Base-by-base conservation (phyloP, 169 alveolate species). In the Plasmodium knowlesi region DNA sequence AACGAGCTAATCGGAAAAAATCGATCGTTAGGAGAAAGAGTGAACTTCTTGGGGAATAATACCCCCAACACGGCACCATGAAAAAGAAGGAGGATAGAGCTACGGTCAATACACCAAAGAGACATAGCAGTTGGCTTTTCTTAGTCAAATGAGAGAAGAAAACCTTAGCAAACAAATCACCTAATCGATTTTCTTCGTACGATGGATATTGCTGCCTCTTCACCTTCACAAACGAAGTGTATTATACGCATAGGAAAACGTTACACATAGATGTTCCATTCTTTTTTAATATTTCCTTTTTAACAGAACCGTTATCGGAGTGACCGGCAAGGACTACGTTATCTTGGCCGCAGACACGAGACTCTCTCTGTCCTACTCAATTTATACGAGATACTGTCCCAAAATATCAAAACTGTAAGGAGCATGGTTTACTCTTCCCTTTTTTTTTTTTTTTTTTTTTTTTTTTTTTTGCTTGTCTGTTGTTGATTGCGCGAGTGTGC, bases 271-370 rank as follows among this genome's bases (percentile, higher is more conserved):
- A 12, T 70, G 41, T 50, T 57, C 6, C 30, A 1, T 30, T 30
- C 5, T 73, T 73, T 73, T 73, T 73, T 73, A 46, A 46, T 46
- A 10, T n/a, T 5, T 73, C 41, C 53, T 61, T 74, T 88, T 78
- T 28, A 32, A 39, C 71, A 96, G 97, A 72, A 96, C 97, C 73
- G 97, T 96, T 16, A 93, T 98, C 85, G 99, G 99, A 46, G 97
- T 98, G 67, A 98, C 99, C 39, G 98, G 99, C 76, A 96, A 97
- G 50, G 98, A 98, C 92, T 98, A 96, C 95, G 99, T 98, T 10
- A 98, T 98, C 71, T 96, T 98, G 50, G 99, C 98, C 6, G 98
- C 98, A 32, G 99, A 98, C 92, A 98, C 99, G 3, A 95, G 99
- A 57, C 95, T 98, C 70, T 97, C 99, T 25, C 89, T 95, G 86